phyloP scores from a whole-genome alignment of 352 stramenopile genomes.

The Aphanomyces invadans region DNA sequence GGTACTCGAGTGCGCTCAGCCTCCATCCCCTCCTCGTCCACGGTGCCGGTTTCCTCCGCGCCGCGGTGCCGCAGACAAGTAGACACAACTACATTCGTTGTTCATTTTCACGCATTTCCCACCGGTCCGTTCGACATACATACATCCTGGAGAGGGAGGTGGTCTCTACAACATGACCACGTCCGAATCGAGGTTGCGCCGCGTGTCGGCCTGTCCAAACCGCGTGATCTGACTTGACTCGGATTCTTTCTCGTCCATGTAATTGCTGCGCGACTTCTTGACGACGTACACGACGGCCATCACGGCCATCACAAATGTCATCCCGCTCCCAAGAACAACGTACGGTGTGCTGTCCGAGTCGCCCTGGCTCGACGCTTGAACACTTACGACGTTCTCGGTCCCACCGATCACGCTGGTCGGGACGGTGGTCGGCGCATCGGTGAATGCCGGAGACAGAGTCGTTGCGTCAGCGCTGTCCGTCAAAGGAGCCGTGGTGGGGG shows the following conservation, averaged over 20 bases:
- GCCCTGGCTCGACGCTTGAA: neutral
- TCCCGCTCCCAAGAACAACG: neutral
- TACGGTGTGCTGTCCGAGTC: neutral
- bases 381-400: neutral
- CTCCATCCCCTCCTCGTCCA: no score
- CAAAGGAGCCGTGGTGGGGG: neutral
- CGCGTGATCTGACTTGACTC: slow-evolving; percentile 17
- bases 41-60: no score
- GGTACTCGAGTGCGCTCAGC: no score
- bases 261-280: slow-evolving; percentile 18
- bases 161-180: slow-evolving; percentile 24
- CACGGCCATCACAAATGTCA: slow-evolving; percentile 2
- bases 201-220: slow-evolving; percentile 9
- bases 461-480: neutral
- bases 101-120: neutral
- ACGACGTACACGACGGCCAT: slow-evolving; percentile 5
- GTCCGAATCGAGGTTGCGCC: slow-evolving; percentile 5
- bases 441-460: neutral
- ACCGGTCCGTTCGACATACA: no score
- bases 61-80: no score
- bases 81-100: neutral
- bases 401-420: neutral
- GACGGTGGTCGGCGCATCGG: neutral
- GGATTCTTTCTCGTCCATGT: slow-evolving; percentile 20
- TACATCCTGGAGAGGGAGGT: no score